Conservation (phyloP, 257 asterid species). For the Solanum chmielewskii region DNA sequence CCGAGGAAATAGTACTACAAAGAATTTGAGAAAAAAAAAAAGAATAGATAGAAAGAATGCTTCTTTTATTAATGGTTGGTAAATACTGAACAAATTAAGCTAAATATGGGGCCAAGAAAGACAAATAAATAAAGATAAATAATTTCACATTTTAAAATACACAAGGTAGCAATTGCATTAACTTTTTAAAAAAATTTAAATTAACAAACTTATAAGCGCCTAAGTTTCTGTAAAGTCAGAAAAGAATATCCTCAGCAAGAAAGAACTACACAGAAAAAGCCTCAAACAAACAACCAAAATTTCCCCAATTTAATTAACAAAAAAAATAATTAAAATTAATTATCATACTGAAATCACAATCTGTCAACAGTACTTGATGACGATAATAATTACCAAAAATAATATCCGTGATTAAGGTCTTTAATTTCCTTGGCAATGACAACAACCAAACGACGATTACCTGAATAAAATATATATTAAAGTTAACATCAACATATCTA, state of each 20-base stretch:
- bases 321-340: neutral
- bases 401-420: neutral
- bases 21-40: neutral
- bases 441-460: conserved; percentile 19
- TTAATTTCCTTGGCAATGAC: conserved; percentile 4
- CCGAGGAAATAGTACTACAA: no score
- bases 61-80: neutral
- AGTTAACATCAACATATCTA: neutral
- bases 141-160: neutral
- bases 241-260: conserved; percentile 11
- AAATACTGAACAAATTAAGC: neutral
- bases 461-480: neutral
- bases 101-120: neutral
- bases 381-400: conserved; percentile 1
- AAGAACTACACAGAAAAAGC: conserved; percentile 15
- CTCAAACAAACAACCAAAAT: conserved; percentile 8
- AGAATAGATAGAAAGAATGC: neutral
- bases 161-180: neutral
- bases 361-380: conserved; percentile 1
- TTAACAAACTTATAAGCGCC: neutral
- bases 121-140: neutral
- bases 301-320: neutral
- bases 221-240: conserved; percentile 8
- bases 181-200: neutral
- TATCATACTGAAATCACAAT: neutral